phyloP scores from a whole-genome alignment of 257 asterid species.

The Cordia subcordata region DNA sequence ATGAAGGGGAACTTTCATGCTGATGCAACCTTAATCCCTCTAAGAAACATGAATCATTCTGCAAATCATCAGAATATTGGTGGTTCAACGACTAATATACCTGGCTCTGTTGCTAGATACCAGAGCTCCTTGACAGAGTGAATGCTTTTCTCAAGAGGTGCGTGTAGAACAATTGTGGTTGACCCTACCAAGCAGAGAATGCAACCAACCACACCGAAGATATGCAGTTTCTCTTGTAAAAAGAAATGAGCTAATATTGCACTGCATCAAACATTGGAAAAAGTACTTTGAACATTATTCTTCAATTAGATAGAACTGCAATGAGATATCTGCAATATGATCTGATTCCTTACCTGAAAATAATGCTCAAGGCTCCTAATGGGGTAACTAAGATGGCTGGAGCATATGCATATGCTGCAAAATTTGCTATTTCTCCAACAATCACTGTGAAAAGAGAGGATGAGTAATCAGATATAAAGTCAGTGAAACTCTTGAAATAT shows the following conservation, averaged over 20 bases:
- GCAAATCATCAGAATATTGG: constrained; percentile 27
- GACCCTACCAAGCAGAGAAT: constrained; percentile 40
- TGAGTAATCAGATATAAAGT: background rate
- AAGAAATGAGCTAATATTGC: constrained; percentile 42
- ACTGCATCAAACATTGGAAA: constrained; percentile 21
- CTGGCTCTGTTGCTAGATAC: constrained; percentile 37
- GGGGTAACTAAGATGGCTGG: constrained; percentile 94
- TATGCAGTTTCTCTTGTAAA: constrained; percentile 33
- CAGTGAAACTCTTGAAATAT: background rate
- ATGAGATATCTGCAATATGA: background rate
- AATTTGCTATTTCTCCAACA: constrained; percentile 73
- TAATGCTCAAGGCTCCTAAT: constrained; percentile 85
- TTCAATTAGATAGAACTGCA: background rate
- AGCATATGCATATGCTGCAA: constrained; percentile 94
- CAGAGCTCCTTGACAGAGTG: constrained; percentile 34
- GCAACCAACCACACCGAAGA: constrained; percentile 44
- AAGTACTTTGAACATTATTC: background rate
- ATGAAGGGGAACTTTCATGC: too few relatives aligned
- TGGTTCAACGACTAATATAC: background rate
- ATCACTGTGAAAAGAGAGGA: constrained; percentile 46
- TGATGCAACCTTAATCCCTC: too few relatives aligned
- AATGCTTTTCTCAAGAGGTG: constrained; percentile 27
- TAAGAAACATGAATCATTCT: too few relatives aligned
- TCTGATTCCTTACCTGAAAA: constrained; percentile 55
- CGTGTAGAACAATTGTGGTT: constrained; percentile 34